Conservation (phyloP, 768 basidiomycete genomes). For the Boletus bicolor region DNA sequence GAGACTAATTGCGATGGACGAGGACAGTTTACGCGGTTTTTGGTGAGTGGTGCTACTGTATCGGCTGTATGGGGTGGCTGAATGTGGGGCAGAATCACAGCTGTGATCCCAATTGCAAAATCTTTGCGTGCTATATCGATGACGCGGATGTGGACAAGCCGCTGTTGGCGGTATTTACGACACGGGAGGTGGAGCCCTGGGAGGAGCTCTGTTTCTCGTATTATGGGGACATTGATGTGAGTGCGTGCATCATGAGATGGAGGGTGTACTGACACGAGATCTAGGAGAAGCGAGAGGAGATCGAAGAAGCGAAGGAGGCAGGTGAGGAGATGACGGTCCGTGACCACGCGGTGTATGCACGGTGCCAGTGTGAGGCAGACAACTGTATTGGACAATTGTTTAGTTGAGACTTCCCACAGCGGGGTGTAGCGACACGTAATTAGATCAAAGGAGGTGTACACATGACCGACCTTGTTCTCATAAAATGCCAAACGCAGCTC, state of each 20-base stretch:
- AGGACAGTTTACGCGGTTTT: constrained; percentile 86
- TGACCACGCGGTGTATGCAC: constrained; percentile 44
- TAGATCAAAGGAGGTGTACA: neutral
- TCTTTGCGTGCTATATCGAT: constrained; percentile 76
- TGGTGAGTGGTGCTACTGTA: constrained; percentile 46
- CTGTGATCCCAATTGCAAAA: constrained; percentile 79
- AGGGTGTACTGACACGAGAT: neutral
- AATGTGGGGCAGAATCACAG: constrained; percentile 69
- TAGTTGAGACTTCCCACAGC: constrained; percentile 8
- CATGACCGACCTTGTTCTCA: neutral
- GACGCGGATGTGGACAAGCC: constrained; percentile 73
- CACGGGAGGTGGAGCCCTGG: constrained; percentile 54
- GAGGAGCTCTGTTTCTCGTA: constrained; percentile 83
- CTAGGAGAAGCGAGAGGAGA: constrained; percentile 25
- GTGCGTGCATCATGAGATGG: neutral
- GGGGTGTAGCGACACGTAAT: neutral
- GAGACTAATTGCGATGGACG: neutral
- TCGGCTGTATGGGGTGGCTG: neutral
- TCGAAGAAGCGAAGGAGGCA: neutral
- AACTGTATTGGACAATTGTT: constrained; percentile 47
- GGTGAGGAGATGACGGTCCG: constrained; percentile 5
- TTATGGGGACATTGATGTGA: constrained; percentile 50
- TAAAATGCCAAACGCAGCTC: neutral
- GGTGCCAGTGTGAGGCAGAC: constrained; percentile 49
- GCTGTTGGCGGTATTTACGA: constrained; percentile 63